A percentile compares a stretch with the other conserved stretches of the same genome.
These are phyloP conservation scores for Microdochium bolleyi DNA, from an alignment of 2,329 filamentous ascomycete genomes.

Conservation along the genomic window DNA sequence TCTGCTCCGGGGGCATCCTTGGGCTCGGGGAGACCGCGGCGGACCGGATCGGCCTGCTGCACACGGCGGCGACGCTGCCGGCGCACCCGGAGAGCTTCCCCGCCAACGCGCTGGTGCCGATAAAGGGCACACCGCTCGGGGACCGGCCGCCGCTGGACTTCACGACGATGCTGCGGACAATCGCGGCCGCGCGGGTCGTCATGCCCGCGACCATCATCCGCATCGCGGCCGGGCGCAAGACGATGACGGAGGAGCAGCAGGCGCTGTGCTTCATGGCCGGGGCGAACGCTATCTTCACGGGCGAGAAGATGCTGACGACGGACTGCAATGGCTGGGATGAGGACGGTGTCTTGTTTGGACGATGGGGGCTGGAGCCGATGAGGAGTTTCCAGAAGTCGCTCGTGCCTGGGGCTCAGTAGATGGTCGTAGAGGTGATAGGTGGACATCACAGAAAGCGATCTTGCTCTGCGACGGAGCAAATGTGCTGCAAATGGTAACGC, in stretches of 20 bases:
- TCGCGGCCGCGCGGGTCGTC: slow-evolving; percentile 74
- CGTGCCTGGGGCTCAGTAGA: neutral
- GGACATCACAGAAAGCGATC: neutral
- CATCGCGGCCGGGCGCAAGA: slow-evolving; percentile 76
- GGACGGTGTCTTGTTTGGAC: slow-evolving; percentile 74
- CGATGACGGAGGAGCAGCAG: slow-evolving; percentile 83
- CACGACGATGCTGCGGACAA: slow-evolving; percentile 70
- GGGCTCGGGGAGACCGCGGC: slow-evolving; percentile 72
- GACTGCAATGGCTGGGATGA: slow-evolving; percentile 89
- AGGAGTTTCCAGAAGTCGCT: slow-evolving; percentile 20
- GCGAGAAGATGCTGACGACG: slow-evolving; percentile 92
- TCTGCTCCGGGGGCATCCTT: slow-evolving; percentile 84
- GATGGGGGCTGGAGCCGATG: slow-evolving; percentile 80
- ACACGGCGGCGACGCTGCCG: slow-evolving; percentile 75
- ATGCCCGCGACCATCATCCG: slow-evolving; percentile 84
- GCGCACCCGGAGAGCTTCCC: slow-evolving; percentile 84
- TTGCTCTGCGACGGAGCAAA: neutral
- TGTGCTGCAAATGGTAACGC: neutral
- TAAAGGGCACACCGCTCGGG: slow-evolving; percentile 80
- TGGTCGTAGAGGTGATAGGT: neutral
- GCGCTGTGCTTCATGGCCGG: slow-evolving; percentile 84
- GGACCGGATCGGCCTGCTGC: slow-evolving; percentile 75
- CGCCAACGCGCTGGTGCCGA: slow-evolving; percentile 84
- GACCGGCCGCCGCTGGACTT: slow-evolving; percentile 68
- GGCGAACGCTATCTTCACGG: slow-evolving; percentile 90